Evolutionary conservation across 2,329 filamentous ascomycete species (phyloP).

Genomic region (Tolypocladium inflatum): DNA sequence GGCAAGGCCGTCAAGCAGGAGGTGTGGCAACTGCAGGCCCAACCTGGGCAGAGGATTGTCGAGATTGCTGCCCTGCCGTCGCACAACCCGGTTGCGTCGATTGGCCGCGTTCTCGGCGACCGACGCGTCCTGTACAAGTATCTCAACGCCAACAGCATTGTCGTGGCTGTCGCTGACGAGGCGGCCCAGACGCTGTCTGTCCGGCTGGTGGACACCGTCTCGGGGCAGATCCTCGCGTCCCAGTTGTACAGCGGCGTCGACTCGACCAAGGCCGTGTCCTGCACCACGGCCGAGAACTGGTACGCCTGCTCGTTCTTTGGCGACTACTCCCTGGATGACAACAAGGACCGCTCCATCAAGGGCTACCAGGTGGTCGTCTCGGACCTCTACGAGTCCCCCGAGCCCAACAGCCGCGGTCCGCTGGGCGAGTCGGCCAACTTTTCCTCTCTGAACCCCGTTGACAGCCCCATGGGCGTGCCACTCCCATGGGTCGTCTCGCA

Average conservation of each 20-base stretch:
- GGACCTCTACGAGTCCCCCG: slow-evolving; percentile 81
- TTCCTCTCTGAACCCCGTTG: slow-evolving; percentile 64
- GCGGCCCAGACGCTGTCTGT: slow-evolving; percentile 52
- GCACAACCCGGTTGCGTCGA: slow-evolving; percentile 86
- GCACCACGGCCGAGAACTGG: slow-evolving; percentile 88
- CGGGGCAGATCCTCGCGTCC: slow-evolving; percentile 69
- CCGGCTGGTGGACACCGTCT: slow-evolving; percentile 78
- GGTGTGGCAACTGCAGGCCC: slow-evolving; percentile 66
- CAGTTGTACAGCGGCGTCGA: slow-evolving; percentile 67
- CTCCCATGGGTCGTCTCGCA: slow-evolving; percentile 72
- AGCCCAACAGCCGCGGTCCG: slow-evolving; percentile 75
- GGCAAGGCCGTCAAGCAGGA: slow-evolving; percentile 33
- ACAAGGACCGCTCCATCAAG: slow-evolving; percentile 50
- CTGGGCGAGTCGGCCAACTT: slow-evolving; percentile 62
- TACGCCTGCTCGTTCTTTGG: slow-evolving; percentile 75
- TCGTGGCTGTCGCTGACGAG: slow-evolving; percentile 62
- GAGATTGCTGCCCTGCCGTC: slow-evolving; percentile 57
- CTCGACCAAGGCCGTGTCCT: slow-evolving; percentile 60
- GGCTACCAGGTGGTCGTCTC: slow-evolving; percentile 80
- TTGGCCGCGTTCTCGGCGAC: slow-evolving; percentile 86
- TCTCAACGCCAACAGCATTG: slow-evolving; percentile 74
- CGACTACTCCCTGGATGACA: slow-evolving; percentile 47
- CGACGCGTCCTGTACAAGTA: slow-evolving; percentile 97
- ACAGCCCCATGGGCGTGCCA: slow-evolving; percentile 41
- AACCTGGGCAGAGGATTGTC: slow-evolving; percentile 56